Percentiles rank a stretch among this genome's conserved stretches.
Conservation (phyloP, 164 flowering plant species). For the Annona cherimola region DNA sequence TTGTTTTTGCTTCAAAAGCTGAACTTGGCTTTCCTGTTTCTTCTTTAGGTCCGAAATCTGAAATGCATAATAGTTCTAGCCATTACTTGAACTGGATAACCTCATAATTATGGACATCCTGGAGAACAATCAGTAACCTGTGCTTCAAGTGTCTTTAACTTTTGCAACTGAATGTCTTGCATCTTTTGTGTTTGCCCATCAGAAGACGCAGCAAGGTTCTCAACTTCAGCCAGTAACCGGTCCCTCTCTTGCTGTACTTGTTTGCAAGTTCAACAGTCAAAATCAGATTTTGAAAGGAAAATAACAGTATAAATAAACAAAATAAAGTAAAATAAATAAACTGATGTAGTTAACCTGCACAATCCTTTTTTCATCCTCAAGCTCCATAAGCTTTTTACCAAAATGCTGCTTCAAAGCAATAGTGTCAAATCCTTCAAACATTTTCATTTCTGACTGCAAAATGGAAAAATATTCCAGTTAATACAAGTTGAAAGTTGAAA, state of each 20-base stretch:
- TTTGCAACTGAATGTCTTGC: constrained; percentile 84
- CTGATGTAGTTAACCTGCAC: constrained; percentile 60
- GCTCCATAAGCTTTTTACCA: constrained; percentile 87
- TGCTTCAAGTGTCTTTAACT: constrained; percentile 82
- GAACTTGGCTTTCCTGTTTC: constrained; percentile 96
- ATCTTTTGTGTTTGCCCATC: constrained; percentile 91
- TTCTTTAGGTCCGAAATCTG: constrained; percentile 93
- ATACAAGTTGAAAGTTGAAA: not conserved
- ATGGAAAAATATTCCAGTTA: not conserved
- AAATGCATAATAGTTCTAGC: not conserved
- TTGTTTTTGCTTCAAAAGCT: constrained; percentile 88
- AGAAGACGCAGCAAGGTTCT: constrained; percentile 65
- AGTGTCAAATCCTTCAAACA: constrained; percentile 65
- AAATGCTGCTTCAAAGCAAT: constrained; percentile 94
- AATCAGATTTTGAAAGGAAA: constrained; percentile 6
- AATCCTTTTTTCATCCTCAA: constrained; percentile 87
- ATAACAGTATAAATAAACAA: not conserved
- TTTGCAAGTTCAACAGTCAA: constrained; percentile 11
- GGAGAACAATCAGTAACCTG: constrained; percentile 48
- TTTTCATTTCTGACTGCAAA: constrained; percentile 94
- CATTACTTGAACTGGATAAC: not conserved
- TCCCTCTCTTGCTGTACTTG: constrained; percentile 83
- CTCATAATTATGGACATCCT: not conserved
- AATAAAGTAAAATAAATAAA: not conserved
- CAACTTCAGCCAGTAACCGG: constrained; percentile 74